Percentiles rank a stretch among this genome's conserved stretches.
Conservation (phyloP, 2,329 filamentous ascomycete species). For the Lachnellula arida region DNA sequence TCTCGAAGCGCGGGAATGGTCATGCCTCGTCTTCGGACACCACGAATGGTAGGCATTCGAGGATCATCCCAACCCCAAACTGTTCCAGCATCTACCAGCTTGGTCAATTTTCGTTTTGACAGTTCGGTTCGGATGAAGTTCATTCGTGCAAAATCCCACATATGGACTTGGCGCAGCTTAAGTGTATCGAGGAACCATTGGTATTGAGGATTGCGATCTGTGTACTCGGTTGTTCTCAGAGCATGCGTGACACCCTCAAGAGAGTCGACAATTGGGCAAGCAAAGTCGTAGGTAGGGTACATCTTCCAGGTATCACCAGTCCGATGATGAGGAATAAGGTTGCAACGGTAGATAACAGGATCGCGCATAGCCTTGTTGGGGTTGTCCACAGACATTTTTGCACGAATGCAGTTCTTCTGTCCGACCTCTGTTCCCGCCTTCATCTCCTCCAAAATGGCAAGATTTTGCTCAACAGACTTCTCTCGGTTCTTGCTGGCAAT, state of each 20-base stretch:
- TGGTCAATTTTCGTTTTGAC: slow-evolving; percentile 81
- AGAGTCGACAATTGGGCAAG: slow-evolving; percentile 75
- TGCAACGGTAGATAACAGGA: slow-evolving; percentile 96
- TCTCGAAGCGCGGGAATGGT: slow-evolving; percentile 74
- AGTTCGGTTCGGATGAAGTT: slow-evolving; percentile 81
- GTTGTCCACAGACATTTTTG: slow-evolving; percentile 87
- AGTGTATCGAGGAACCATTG: slow-evolving; percentile 78
- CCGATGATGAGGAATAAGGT: slow-evolving; percentile 80
- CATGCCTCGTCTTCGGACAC: slow-evolving; percentile 73
- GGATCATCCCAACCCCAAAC: slow-evolving; percentile 87
- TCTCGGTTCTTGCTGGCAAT: slow-evolving; percentile 79
- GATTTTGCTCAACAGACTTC: slow-evolving; percentile 72
- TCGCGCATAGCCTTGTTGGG: slow-evolving; percentile 95
- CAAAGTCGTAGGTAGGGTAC: slow-evolving; percentile 85
- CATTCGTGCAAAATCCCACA: slow-evolving; percentile 82
- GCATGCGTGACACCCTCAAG: slow-evolving; percentile 81
- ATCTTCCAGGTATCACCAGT: slow-evolving; percentile 78
- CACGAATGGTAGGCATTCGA: slow-evolving; percentile 79
- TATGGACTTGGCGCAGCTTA: slow-evolving; percentile 69
- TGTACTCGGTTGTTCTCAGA: slow-evolving; percentile 80
- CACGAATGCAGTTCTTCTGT: slow-evolving; percentile 82
- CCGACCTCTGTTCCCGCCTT: slow-evolving; percentile 78
- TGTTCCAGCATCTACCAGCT: slow-evolving; percentile 69
- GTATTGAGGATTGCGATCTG: slow-evolving; percentile 81
- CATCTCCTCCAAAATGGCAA: slow-evolving; percentile 90